Conservation (phyloP, 2,329 filamentous ascomycete genomes). For the Cladosporium oxysporum region DNA sequence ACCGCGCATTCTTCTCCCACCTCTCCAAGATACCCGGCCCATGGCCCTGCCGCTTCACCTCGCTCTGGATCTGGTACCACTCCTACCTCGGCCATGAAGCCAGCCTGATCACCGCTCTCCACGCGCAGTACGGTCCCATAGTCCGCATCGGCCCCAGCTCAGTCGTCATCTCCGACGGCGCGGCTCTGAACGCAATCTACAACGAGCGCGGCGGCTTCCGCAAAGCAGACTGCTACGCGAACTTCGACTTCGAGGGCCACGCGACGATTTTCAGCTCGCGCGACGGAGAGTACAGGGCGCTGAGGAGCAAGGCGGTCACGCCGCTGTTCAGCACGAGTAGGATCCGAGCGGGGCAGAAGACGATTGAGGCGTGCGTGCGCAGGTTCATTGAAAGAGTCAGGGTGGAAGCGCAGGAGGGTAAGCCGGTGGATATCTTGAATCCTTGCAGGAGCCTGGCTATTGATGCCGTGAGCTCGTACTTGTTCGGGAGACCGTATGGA, state of each 20-base stretch:
- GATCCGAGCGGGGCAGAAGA: slow-evolving; percentile 43
- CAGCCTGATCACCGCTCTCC: slow-evolving; percentile 43
- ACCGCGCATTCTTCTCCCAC: slow-evolving; percentile 40
- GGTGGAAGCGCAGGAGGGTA: slow-evolving; percentile 35
- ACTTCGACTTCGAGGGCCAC: slow-evolving; percentile 28
- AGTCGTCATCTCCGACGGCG: slow-evolving; percentile 69
- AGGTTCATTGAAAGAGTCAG: slow-evolving; percentile 46
- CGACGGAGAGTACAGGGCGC: slow-evolving; percentile 44
- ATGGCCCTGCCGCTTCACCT: slow-evolving; percentile 31
- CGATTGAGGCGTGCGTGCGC: slow-evolving; percentile 46
- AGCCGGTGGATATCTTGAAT: slow-evolving; percentile 52
- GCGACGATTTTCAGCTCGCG: slow-evolving; percentile 42
- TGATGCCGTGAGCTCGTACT: slow-evolving; percentile 56
- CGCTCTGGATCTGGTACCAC: slow-evolving; percentile 33
- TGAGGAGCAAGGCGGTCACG: slow-evolving; percentile 53
- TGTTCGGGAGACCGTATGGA: slow-evolving; percentile 56
- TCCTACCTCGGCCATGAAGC: slow-evolving; percentile 35
- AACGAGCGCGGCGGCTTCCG: slow-evolving; percentile 44
- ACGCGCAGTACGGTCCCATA: slow-evolving; percentile 68
- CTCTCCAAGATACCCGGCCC: slow-evolving; percentile 38
- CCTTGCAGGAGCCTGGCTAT: slow-evolving; percentile 53
- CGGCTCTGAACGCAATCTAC: slow-evolving; percentile 60
- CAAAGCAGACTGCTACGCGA: slow-evolving; percentile 26
- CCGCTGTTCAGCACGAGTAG: slow-evolving; percentile 52
- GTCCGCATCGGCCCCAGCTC: slow-evolving; percentile 76